These are phyloP conservation scores for Penium margaritaceum DNA, from an alignment of 139 green algal genomes.

Conservation along the genomic window DNA sequence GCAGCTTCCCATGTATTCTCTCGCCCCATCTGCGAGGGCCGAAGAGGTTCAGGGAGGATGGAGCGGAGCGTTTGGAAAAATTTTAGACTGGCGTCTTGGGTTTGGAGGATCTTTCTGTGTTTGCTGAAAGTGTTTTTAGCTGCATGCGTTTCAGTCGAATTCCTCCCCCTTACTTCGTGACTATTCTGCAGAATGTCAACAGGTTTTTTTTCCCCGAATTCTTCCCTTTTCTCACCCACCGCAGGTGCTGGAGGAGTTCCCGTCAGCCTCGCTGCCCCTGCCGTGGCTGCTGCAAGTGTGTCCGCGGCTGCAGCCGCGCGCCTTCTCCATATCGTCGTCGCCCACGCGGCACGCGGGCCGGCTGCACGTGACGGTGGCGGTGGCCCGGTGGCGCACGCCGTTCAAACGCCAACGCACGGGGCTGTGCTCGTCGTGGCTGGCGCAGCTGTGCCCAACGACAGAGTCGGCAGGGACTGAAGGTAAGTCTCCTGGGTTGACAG, in stretches of 20 bases:
- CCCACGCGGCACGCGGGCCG: slow-evolving; percentile 49
- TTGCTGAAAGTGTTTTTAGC: neutral
- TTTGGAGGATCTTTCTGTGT: neutral
- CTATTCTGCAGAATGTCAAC: too few relatives aligned
- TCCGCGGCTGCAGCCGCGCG: slow-evolving; percentile 70
- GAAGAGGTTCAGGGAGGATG: neutral
- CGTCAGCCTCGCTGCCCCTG: slow-evolving; percentile 57
- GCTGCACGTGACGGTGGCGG: slow-evolving; percentile 69
- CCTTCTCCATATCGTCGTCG: slow-evolving; percentile 79
- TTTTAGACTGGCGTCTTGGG: neutral
- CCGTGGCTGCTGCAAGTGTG: slow-evolving; percentile 69
- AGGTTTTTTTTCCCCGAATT: too few relatives aligned
- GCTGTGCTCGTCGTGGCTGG: slow-evolving; percentile 76
- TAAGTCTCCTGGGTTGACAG: too few relatives aligned
- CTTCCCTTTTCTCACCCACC: slow-evolving; percentile 45
- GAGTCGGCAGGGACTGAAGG: too few relatives aligned
- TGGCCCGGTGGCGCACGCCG: slow-evolving; percentile 63
- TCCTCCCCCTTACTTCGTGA: neutral
- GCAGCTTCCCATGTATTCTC: neutral
- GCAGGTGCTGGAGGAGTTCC: slow-evolving; percentile 88
- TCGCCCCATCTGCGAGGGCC: neutral
- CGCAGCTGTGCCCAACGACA: slow-evolving; percentile 49
- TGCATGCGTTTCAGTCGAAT: neutral
- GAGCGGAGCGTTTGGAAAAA: neutral
- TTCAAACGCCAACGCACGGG: slow-evolving; percentile 52